Evolutionary conservation across 2,329 filamentous ascomycete genomes (phyloP), one percentile per base, ranked within the genome.

Genomic region (Pochonia chlamydosporia): DNA sequence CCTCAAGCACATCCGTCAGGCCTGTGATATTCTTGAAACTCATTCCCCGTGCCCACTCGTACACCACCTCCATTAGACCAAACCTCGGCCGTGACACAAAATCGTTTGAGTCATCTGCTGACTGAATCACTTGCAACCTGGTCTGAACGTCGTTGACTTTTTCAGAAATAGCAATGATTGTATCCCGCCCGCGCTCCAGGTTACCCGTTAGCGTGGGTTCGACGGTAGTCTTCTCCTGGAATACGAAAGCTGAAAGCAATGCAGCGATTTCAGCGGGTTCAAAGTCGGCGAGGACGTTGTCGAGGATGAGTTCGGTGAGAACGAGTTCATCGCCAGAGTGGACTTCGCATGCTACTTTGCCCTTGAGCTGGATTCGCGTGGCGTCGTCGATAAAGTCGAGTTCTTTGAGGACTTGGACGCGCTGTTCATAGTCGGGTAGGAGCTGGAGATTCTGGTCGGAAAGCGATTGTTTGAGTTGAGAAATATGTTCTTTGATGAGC

Each of bases 11-110:
- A 64, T 97, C 92, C 7, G 93, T 99, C 62, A 99, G 71, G 55
- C 92, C 87, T 0, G 92, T 97, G 56, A 99, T 99, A 54, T 93
- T 92, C 69, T 95, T 95, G 76, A 99, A 99, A 44, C 88, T 92
- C 89, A 97, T 97, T 23, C 93, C 93, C 43, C 89, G 77, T 9
- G 93, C 93, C 93, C 93, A 99, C 67, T 99, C 93, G 64, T 97
- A 96, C 28, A 99, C 95, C 0, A 99, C 93, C 67, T 99, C 93
- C 63, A 96, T 90, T 47, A 99, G 78, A 1, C 92, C 93, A 63
- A 99, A 99, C 9, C 92, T 80, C 2, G 91, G 89, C 46, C 85
- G 79, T 50, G 83, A 89, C 30, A 88, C 86, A 61, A 96, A 96
- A 66, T 97, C 92, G 59, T 95, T 96, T 49, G 85, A 86, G 62